Percentiles rank a stretch among this genome's conserved stretches.
Conservation (phyloP, 768 basidiomycete species). For the Punctularia strigosozonata region DNA sequence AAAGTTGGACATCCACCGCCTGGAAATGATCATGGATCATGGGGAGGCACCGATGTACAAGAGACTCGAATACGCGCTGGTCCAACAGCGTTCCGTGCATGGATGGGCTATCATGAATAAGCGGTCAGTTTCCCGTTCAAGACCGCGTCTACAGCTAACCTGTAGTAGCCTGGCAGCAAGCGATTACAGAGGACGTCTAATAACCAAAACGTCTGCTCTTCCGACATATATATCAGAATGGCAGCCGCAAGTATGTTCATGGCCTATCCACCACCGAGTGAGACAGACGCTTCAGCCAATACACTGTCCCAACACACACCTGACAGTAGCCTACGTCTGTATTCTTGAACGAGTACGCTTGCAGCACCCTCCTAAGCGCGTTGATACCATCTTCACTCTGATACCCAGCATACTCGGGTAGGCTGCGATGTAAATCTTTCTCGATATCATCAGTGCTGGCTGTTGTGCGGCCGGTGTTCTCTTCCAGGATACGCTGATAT, state of each 20-base stretch:
- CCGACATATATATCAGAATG: conserved; percentile 97
- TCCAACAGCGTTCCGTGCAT: conserved; percentile 99
- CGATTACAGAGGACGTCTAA: conserved; percentile 91
- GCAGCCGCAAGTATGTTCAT: conserved; percentile 98
- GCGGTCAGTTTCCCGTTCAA: conserved; percentile 5
- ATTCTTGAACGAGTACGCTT: conserved; percentile 93
- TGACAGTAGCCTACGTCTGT: conserved; percentile 94
- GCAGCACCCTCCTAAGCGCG: conserved; percentile 79
- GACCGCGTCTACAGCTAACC: conserved; percentile 33
- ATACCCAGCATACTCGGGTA: conserved; percentile 96
- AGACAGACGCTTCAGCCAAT: background rate
- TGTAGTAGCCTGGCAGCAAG: conserved; percentile 93
- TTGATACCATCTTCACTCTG: conserved; percentile 81
- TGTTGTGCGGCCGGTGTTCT: conserved; percentile 67
- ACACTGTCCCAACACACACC: conserved; percentile 23
- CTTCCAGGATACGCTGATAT: conserved; percentile 64
- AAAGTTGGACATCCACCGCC: conserved; percentile 87
- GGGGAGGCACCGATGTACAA: conserved; percentile 81
- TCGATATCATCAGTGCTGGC: conserved; percentile 97
- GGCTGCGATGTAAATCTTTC: conserved; percentile 90
- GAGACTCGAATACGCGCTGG: conserved; percentile 92
- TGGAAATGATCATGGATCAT: conserved; percentile 92
- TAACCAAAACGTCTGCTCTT: conserved; percentile 97
- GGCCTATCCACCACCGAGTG: conserved; percentile 35
- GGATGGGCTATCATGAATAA: conserved; percentile 49